Evolutionary conservation across 2,329 filamentous ascomycete species (phyloP).

Genomic region (Fusarium oligoseptatum): DNA sequence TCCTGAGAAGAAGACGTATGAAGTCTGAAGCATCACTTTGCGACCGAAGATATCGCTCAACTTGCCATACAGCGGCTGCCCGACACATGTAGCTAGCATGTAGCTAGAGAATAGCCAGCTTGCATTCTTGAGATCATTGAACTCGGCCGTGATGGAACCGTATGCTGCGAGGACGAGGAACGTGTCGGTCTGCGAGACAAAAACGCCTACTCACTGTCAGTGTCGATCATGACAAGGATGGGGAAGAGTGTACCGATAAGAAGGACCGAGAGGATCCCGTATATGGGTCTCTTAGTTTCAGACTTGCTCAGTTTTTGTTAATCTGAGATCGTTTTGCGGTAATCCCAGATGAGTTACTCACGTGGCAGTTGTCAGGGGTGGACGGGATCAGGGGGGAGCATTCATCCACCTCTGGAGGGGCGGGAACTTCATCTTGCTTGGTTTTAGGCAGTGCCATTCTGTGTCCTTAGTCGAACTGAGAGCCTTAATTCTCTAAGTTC

Average conservation of each 20-base stretch:
- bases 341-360: neutral
- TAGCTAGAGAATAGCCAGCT: slow-evolving; percentile 16
- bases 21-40: slow-evolving; percentile 4
- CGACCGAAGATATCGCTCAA: slow-evolving; percentile 23
- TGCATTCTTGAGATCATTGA: slow-evolving; percentile 14
- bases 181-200: slow-evolving; percentile 19
- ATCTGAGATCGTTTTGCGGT: neutral
- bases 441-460: neutral
- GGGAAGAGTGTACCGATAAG: neutral
- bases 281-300: neutral
- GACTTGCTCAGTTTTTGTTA: neutral
- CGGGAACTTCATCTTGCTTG: neutral
- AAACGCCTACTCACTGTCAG: slow-evolving; percentile 12
- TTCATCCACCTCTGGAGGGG: neutral
- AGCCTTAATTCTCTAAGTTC: neutral
- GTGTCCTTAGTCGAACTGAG: neutral
- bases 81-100: slow-evolving; percentile 7
- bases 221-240: too few relatives aligned
- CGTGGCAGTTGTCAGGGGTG: neutral
- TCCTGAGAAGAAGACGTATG: slow-evolving; percentile 11
- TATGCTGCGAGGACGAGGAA: slow-evolving; percentile 25
- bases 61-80: slow-evolving; percentile 20
- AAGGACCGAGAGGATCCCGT: neutral
- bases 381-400: neutral
- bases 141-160: slow-evolving; percentile 14